These are phyloP conservation scores for Fusarium gaditjirri DNA, from an alignment of 2,329 filamentous ascomycete species.

Conservation along the genomic window DNA sequence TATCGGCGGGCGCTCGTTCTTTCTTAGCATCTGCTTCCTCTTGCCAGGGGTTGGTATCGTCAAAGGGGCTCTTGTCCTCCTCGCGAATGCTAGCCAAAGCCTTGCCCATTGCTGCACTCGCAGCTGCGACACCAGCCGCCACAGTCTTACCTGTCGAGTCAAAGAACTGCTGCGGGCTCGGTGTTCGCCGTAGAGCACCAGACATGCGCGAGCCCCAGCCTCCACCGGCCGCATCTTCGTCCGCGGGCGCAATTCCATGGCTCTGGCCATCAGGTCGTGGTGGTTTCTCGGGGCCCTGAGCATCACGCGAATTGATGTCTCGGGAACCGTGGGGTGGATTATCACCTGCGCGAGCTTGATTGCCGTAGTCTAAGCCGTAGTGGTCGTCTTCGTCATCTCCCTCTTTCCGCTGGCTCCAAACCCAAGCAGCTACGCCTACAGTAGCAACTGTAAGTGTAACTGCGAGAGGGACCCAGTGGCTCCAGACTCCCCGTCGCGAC, in stretches of 20 bases:
- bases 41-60: slow-evolving; percentile 90
- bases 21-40: slow-evolving; percentile 83
- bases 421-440: slow-evolving; percentile 87
- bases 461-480: slow-evolving; percentile 90
- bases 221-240: slow-evolving; percentile 52
- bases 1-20: slow-evolving; percentile 50
- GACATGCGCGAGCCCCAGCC: slow-evolving; percentile 81
- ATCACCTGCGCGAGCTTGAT: slow-evolving; percentile 64
- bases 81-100: slow-evolving; percentile 86
- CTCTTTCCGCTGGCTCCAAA: slow-evolving; percentile 88
- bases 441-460: slow-evolving; percentile 90
- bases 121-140: slow-evolving; percentile 82
- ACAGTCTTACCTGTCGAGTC: slow-evolving; percentile 85
- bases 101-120: slow-evolving; percentile 83
- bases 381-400: slow-evolving; percentile 72
- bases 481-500: slow-evolving; percentile 72
- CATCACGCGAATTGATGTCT: slow-evolving; percentile 46
- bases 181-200: slow-evolving; percentile 81
- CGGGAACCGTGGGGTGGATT: slow-evolving; percentile 60
- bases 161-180: slow-evolving; percentile 89
- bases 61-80: slow-evolving; percentile 79
- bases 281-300: slow-evolving; percentile 49
- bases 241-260: slow-evolving; percentile 51
- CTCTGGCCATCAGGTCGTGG: slow-evolving; percentile 55
- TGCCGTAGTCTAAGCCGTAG: slow-evolving; percentile 59